phyloP scores from a whole-genome alignment of 257 asterid genomes.

The Fraxinus cuspidata region DNA sequence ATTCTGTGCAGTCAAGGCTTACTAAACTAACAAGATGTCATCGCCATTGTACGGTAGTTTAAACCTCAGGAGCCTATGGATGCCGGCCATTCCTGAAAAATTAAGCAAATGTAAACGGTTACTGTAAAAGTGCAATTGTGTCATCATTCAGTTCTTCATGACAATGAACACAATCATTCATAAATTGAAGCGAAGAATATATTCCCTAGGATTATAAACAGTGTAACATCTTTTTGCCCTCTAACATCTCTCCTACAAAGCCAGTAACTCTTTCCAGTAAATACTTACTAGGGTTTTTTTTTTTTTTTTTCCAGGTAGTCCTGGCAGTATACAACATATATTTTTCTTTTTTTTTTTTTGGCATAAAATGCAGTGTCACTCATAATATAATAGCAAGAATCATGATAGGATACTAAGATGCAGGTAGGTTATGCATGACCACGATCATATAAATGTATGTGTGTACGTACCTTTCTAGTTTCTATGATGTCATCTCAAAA shows the following conservation, averaged over 20 bases:
- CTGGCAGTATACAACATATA: not conserved
- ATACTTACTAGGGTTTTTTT: not conserved
- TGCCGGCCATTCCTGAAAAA: conserved; percentile 45
- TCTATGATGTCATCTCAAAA: not conserved
- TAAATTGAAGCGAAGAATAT: not conserved
- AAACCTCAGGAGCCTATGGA: conserved; percentile 18
- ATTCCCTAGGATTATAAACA: not conserved
- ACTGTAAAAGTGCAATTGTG: not conserved
- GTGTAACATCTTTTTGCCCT: not conserved
- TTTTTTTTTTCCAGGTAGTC: not conserved
- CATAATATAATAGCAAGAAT: not conserved
- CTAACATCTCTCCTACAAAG: not conserved
- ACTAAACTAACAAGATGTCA: conserved; percentile 33
- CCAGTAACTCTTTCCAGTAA: not conserved
- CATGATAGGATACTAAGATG: not conserved
- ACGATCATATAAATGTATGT: not conserved
- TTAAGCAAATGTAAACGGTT: conserved; percentile 1
- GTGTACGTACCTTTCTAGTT: not conserved
- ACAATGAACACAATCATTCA: not conserved
- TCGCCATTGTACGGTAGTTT: not conserved
- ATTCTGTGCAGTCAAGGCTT: conserved; percentile 25
- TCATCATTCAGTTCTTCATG: not conserved
- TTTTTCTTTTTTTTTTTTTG: too few species aligned
- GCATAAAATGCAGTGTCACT: not conserved
- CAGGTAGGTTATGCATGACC: not conserved